A percentile compares a stretch with the other conserved stretches of the same genome.
These are phyloP conservation scores for Lyophyllum shimeji DNA, from an alignment of 768 basidiomycete genomes.

Conservation along the genomic window DNA sequence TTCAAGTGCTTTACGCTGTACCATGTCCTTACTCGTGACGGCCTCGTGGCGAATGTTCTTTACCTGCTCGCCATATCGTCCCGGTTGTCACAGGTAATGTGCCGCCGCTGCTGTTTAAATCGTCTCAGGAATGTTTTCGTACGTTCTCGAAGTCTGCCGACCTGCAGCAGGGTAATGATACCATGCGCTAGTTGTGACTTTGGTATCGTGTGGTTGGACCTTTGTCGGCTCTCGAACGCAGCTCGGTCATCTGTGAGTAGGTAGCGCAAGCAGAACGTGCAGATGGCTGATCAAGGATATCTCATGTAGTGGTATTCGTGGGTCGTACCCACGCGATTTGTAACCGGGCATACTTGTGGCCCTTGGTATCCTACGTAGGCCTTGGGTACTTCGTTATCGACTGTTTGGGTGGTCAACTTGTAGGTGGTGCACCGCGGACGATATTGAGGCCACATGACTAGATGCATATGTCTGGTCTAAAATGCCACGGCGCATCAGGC, in stretches of 20 bases:
- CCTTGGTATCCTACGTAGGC: constrained; percentile 14
- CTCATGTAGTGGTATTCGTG: constrained; percentile 15
- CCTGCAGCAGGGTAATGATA: background rate
- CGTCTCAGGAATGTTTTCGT: too few relatives aligned
- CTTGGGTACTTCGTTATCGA: constrained; percentile 12
- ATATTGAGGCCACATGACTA: background rate
- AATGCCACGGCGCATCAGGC: constrained; percentile 12
- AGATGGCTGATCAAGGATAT: background rate
- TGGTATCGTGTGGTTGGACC: constrained; percentile 13
- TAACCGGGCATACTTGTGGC: constrained; percentile 12
- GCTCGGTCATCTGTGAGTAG: constrained; percentile 19
- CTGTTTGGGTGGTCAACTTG: constrained; percentile 1
- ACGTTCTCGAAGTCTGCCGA: background rate
- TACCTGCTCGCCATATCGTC: constrained; percentile 22
- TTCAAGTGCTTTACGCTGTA: constrained; percentile 22
- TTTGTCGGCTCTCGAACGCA: constrained; percentile 11
- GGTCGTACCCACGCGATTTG: constrained; percentile 21
- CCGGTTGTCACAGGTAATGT: constrained; percentile 14
- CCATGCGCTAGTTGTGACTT: constrained; percentile 10
- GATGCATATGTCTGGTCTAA: constrained; percentile 15
- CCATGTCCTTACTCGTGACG: constrained; percentile 28
- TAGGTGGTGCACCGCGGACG: too few relatives aligned
- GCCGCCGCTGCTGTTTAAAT: background rate
- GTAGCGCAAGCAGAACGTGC: background rate
- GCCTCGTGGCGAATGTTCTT: constrained; percentile 24